Base-by-base conservation (phyloP, 345 rosid species). In the Balakata baccata region DNA sequence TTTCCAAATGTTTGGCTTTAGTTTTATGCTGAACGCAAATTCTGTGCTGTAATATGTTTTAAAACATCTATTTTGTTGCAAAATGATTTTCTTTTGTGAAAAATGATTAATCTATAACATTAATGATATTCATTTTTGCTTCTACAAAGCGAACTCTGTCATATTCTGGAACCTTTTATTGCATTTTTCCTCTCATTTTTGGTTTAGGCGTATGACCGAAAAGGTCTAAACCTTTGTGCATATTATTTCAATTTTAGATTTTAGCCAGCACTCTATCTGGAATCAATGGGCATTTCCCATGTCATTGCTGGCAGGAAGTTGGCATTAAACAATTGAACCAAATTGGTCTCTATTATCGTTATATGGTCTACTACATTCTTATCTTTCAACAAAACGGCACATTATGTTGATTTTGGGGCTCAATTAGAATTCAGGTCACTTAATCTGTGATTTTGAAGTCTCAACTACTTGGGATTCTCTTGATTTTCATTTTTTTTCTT, bases 101-200 rank as follows among this genome's bases (percentile, higher is more conserved):
- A 14, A 11, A 61, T 68, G 68, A 57, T 41, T 68, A 37, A 73
- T 43, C 5, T 56, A 46, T 52, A 62, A 63, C 41, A 54, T 56
- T 59, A 43, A 12, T 53, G 29, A 29, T 43, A 10, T 54, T 64
- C 6, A 0, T 7, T 8, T 34, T 12, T 29, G 4, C 3, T 46
- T n/a, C 43, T 66, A 39, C 60, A 38, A 43, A 46, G 53, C 4
- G 38, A 46, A 45, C 10, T 66, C 45, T 37, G 16, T 63, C 22
- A 13, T 17, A 72, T 37, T 62, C 59, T 38, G 59, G 13, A n/a
- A 34, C 34, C 1, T 29, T 29, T 29, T 29, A 2, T 13, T 71
- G 46, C 59, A 59, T 22, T 22, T 3, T 62, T 58, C n/a, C 41
- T 46, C 66, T 46, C 57, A 18, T 20, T 22, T 54, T 39, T 22